A percentile compares a stretch with the other conserved stretches of the same genome.
These are phyloP conservation scores for Cicer judaicum DNA, from an alignment of 306 rosid species.

Conservation along the genomic window DNA sequence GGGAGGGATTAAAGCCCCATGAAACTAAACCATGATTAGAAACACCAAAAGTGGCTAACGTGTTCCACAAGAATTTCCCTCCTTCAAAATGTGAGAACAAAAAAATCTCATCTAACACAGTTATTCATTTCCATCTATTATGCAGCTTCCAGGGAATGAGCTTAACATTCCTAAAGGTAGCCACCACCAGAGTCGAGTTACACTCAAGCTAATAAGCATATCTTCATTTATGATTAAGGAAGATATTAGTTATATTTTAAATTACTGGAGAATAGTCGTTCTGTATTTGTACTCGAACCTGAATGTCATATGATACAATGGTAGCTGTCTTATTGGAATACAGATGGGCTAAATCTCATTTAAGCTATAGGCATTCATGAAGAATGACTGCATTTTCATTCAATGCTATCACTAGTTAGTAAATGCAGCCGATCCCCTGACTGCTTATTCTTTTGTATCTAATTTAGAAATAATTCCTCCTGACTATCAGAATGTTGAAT, in stretches of 20 bases:
- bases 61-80: too few species aligned
- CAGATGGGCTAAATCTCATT: conserved; percentile 11
- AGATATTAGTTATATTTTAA: conserved; percentile 17
- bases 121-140: too few species aligned
- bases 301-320: conserved; percentile 10
- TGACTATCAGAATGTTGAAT: conserved; percentile 6
- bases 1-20: too few species aligned
- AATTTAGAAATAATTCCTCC: background rate
- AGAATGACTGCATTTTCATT: background rate
- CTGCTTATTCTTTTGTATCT: conserved; percentile 8
- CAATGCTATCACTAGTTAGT: background rate
- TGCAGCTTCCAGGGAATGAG: too few species aligned
- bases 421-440: conserved; percentile 6
- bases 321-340: conserved; percentile 1
- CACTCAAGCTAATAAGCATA: background rate
- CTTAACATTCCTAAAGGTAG: too few species aligned
- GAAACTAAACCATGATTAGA: too few species aligned
- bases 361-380: background rate
- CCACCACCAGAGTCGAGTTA: too few species aligned
- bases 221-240: conserved; percentile 1
- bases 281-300: background rate
- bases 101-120: too few species aligned
- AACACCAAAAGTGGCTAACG: too few species aligned
- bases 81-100: too few species aligned
- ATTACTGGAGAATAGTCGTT: conserved; percentile 26